Conservation (phyloP, 73 alveolate species). For the Paraurostyla sp. region DNA sequence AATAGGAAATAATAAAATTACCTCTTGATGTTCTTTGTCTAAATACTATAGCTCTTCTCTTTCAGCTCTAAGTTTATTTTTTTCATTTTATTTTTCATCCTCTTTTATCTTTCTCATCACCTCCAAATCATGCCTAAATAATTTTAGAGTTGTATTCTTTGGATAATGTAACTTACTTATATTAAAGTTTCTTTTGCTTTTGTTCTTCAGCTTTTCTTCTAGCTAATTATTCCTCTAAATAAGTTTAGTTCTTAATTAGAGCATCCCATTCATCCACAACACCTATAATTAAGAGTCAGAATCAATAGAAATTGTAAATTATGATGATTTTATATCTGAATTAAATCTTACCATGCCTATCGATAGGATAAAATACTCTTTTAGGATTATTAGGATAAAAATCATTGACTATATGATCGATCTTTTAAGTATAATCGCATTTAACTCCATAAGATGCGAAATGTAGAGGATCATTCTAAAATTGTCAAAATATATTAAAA, state of each 20-base stretch:
- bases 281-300: conserved; percentile 1
- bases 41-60: conserved; percentile 28
- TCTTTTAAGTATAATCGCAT: conserved; percentile 6
- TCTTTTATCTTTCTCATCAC: conserved; percentile 35
- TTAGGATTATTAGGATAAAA: conserved; percentile 37
- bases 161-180: not conserved
- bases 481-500: not conserved
- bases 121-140: conserved; percentile 23
- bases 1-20: not conserved
- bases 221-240: conserved; percentile 23
- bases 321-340: not conserved
- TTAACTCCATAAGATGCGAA: conserved; percentile 36
- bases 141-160: not conserved
- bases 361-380: conserved; percentile 45
- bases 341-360: conserved; percentile 7
- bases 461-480: conserved; percentile 47
- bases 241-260: conserved; percentile 1
- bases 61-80: not conserved
- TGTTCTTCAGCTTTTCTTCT: conserved; percentile 13
- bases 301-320: not conserved
- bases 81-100: conserved; percentile 40
- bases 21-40: conserved; percentile 33
- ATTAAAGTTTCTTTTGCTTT: conserved; percentile 3
- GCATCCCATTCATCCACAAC: conserved; percentile 63
- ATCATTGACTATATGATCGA: conserved; percentile 36